Base-by-base conservation (phyloP, 768 basidiomycete species). In the Clitopilus hobsonii region DNA sequence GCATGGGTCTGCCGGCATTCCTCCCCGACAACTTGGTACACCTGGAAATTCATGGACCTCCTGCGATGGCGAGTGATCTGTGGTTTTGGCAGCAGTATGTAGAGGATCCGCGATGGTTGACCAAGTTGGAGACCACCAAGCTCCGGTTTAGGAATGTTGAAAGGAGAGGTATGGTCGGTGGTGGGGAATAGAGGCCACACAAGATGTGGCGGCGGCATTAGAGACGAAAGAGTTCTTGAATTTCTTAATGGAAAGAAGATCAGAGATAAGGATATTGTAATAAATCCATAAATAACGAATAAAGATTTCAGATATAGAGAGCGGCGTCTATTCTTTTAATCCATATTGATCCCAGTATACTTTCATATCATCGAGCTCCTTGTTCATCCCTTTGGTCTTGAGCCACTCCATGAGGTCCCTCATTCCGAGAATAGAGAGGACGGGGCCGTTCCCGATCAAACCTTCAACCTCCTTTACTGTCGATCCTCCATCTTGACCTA, bases 351-450 rank as follows among this genome's bases (percentile, higher is more conserved):
- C 74, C 74, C 86, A 79, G 67, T 99, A 98, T 41, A 74, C 81
- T 64, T 81, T 75, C 93, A 98, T 94, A 28, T 71, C 74, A 53
- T 71, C 75, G 45, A 94, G 68, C 61, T 91, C 81, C 54, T 85
- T 81, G 11, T 73, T 66, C 65, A 82, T 78, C 0, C 84, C 88
- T 55, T 84, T 81, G n/a, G 76, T 72, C 65, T 88, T 80, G 59
- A 98, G 71, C 86, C 92, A 98, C 3, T 68, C 65, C 71, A 98
- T 88, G 56, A 99, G 72, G 66, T 98, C 91, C 56, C 81, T 71
- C 85, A 98, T 88, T 66, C 80, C 86, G 58, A 97, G 73, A 58
- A 98, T 91, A 2, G 91, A 84, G 51, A 81, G 76, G 23, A 98
- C 89, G 14, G 79, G 74, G 6, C 84, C 89, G 41, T 77, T 74